A percentile compares a stretch with the other conserved stretches of the same genome.
phyloP scores from a whole-genome alignment of 1,284 basidiomycete genomes.

The Ceratobasidium theobromae region DNA sequence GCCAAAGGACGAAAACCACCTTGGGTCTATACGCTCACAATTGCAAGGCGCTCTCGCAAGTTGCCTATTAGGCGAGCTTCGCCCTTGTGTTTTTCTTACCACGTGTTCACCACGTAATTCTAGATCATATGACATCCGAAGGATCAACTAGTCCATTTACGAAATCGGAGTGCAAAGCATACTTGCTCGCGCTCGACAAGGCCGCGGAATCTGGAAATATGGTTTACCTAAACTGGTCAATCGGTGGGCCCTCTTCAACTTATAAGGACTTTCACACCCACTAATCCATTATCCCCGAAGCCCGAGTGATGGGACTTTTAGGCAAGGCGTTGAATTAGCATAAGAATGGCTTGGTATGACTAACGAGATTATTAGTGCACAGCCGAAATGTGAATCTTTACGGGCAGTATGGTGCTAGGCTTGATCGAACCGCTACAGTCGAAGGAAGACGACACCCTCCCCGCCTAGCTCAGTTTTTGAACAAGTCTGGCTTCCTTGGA shows the following conservation, averaged over 20 bases:
- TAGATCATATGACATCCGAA: constrained; percentile 35
- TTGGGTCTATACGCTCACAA: constrained; percentile 8
- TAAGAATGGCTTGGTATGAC: not conserved
- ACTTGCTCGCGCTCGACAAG: constrained; percentile 24
- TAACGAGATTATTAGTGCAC: constrained; percentile 24
- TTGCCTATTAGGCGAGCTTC: constrained; percentile 23
- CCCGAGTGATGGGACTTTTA: constrained; percentile 21
- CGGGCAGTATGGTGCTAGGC: constrained; percentile 28
- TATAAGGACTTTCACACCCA: too few species aligned
- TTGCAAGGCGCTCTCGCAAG: constrained; percentile 25
- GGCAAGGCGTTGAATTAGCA: not conserved
- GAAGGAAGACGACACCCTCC: constrained; percentile 22
- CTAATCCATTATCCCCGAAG: not conserved
- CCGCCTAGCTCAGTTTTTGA: not conserved
- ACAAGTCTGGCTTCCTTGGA: not conserved
- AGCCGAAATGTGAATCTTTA: constrained; percentile 34
- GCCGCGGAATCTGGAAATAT: constrained; percentile 26
- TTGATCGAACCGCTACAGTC: constrained; percentile 31
- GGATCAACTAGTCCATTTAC: constrained; percentile 34
- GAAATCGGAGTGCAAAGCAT: constrained; percentile 17
- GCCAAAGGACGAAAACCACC: constrained; percentile 28
- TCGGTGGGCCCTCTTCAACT: not conserved
- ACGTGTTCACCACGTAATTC: not conserved
- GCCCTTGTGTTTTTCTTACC: not conserved
- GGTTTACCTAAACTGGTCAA: constrained; percentile 16